Evolutionary conservation across 2,329 filamentous ascomycete genomes (phyloP).

Genomic region (Metarhizium guizhouense): DNA sequence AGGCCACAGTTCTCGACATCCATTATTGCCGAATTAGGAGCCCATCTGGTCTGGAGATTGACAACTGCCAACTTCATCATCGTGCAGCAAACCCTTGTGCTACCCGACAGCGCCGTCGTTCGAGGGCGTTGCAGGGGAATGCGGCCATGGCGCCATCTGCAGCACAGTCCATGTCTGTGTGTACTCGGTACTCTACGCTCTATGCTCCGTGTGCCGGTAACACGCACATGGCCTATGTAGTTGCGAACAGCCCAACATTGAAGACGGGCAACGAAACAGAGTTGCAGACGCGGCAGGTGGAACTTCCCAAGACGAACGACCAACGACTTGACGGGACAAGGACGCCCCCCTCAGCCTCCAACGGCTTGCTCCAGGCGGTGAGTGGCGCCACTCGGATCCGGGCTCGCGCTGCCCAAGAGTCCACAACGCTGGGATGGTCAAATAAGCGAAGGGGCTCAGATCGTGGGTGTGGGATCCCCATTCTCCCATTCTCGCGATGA

Average conservation of each 20-base stretch:
- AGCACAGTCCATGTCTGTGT: background rate
- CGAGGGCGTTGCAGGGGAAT: conserved; percentile 1
- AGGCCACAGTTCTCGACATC: no score
- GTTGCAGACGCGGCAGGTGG: no score
- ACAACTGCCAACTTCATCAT: background rate
- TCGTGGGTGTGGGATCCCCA: background rate
- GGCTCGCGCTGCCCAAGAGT: background rate
- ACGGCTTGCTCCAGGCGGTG: background rate
- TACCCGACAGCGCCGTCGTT: background rate
- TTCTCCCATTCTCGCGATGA: background rate
- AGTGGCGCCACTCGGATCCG: background rate
- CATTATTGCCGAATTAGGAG: background rate
- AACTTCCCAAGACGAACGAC: no score
- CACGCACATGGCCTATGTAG: background rate
- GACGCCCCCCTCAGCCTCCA: background rate
- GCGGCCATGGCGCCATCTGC: conserved; percentile 2
- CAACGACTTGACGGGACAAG: no score
- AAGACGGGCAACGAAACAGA: no score
- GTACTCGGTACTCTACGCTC: background rate
- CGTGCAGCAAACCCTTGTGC: background rate
- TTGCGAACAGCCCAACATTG: no score
- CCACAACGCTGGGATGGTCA: no score
- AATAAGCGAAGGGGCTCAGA: background rate
- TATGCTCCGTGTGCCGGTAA: background rate
- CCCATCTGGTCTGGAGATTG: background rate